A percentile compares a stretch with the other conserved stretches of the same genome.
These are phyloP conservation scores for Rubia balearica DNA, from an alignment of 305 asterid species.

Conservation along the genomic window DNA sequence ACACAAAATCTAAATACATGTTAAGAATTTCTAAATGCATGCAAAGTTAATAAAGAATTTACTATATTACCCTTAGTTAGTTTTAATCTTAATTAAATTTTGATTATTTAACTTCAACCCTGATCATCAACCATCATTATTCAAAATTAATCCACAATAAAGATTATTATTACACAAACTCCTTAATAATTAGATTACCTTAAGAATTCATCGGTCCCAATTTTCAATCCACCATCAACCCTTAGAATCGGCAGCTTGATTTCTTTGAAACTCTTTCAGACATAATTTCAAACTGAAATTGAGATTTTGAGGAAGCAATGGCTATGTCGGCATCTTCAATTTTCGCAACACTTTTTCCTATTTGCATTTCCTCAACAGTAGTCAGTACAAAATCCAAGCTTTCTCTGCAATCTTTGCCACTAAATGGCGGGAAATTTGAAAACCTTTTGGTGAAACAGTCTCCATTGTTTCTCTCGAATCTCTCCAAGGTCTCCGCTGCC, in stretches of 20 bases:
- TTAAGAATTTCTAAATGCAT: no score
- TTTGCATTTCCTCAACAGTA: constrained; percentile 42
- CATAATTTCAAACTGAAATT: neutral
- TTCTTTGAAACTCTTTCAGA: neutral
- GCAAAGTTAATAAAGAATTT: constrained; percentile 20
- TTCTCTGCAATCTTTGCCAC: constrained; percentile 33
- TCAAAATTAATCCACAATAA: no score
- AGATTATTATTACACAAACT: no score
- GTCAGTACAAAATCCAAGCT: constrained; percentile 34
- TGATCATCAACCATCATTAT: no score
- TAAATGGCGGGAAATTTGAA: constrained; percentile 30
- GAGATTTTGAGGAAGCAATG: constrained; percentile 24
- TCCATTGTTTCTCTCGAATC: constrained; percentile 38
- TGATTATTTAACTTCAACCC: no score
- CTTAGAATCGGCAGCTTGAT: constrained; percentile 5
- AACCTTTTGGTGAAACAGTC: constrained; percentile 31
- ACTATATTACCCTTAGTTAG: no score
- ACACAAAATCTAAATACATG: no score
- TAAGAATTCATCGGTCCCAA: no score
- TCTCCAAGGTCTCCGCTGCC: constrained; percentile 44
- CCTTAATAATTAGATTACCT: no score
- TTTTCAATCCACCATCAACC: constrained; percentile 4
- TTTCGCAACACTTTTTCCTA: constrained; percentile 35
- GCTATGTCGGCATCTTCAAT: constrained; percentile 51
- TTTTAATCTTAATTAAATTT: no score